Conservation (phyloP, 768 basidiomycete genomes). For the Suillus spraguei region DNA sequence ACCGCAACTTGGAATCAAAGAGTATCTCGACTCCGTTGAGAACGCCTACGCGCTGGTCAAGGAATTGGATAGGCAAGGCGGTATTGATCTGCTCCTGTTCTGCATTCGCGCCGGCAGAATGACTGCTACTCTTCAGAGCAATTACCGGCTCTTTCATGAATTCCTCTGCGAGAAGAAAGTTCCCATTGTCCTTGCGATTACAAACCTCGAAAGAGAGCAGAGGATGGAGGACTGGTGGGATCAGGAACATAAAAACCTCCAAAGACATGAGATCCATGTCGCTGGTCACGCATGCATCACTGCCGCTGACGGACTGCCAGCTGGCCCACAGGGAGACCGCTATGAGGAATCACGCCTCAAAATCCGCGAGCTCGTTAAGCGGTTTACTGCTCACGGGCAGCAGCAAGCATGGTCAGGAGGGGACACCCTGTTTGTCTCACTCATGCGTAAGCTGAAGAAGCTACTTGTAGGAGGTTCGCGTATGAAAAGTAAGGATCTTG, state of each 20-base stretch:
- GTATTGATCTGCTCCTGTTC: constrained; percentile 43
- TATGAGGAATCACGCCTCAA: not conserved
- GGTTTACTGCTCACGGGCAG: constrained; percentile 26
- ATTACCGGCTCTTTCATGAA: constrained; percentile 34
- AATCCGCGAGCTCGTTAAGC: not conserved
- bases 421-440: not conserved
- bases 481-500: not conserved
- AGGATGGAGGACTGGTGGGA: constrained; percentile 36
- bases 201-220: constrained; percentile 39
- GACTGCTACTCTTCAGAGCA: constrained; percentile 28
- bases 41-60: constrained; percentile 37
- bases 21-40: constrained; percentile 30
- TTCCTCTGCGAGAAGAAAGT: constrained; percentile 13
- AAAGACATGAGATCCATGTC: constrained; percentile 25
- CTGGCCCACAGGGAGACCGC: no score
- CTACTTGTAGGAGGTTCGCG: not conserved
- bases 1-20: constrained; percentile 20
- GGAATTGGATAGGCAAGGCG: constrained; percentile 30
- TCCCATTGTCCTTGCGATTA: constrained; percentile 27
- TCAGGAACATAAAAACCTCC: no score
- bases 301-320: constrained; percentile 7
- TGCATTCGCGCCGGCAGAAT: constrained; percentile 42
- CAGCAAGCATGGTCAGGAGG: not conserved
- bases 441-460: not conserved
- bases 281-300: constrained; percentile 37